Base-by-base conservation (phyloP, 805 yeast genomes). In the Yarrowia sp. region DNA sequence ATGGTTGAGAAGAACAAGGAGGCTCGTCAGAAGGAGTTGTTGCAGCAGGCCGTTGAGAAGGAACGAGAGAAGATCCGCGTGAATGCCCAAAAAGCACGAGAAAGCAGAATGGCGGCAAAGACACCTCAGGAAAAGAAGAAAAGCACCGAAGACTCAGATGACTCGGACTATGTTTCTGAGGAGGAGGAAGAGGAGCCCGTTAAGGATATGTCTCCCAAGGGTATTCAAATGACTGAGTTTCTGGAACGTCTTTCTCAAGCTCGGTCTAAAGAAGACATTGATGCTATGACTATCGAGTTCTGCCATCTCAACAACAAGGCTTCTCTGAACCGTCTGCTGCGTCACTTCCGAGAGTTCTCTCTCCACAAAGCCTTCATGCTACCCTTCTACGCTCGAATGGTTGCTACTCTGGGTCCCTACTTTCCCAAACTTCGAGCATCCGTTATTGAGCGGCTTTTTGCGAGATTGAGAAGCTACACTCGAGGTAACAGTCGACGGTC, bases 291-390 rank as follows among this genome's bases (percentile, higher is more conserved):
- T 1, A 36, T 72, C 14, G 77, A 75, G 32, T 75, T 70, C 65
- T 68, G 72, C 10, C 63, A 74, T 8, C 74, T 90, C 28, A 83
- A 87, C 71, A 89, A 89, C 71, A 90, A 87, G 73, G 92, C 95
- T 0, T 85, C 96, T 0, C 82, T 80, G 55, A 83, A 84, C 68
- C 78, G 90, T 68, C 71, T 92, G 8, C 71, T 84, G 57, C 82
- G 81, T 62, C 84, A 84, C 71, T 82, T 90, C 65, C 75, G 53
- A 74, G 78, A 50, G 82, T 83, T 66, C 72, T 82, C 69, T 76
- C 79, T 39, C 80, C 78, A 67, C n/a, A 67, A 76, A 22, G 71
- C 68, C 28, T 73, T 71, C 66, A 65, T 71, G 62, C 64, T 76
- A 17, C 77, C 79, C 0, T 78, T 81, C 51, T 87, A 83, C 73